A percentile compares a stretch with the other conserved stretches of the same genome.
These are phyloP conservation scores for Thamnidium elegans DNA, from an alignment of 192 early-diverging fungal species.

Conservation along the genomic window DNA sequence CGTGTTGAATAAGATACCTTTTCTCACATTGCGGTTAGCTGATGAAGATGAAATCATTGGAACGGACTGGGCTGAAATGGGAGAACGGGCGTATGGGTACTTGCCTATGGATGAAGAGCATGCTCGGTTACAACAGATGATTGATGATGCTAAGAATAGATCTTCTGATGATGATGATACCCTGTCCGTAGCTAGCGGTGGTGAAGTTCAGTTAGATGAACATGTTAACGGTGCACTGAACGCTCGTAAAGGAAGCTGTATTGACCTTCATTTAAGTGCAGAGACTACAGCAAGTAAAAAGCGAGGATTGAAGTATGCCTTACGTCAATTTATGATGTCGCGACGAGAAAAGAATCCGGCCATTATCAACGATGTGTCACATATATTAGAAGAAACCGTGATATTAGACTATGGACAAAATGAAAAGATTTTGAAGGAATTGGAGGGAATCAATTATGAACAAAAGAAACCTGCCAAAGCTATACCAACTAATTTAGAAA, in stretches of 20 bases:
- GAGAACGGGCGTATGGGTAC: conserved; percentile 67
- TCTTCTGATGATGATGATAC: neutral
- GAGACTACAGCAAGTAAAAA: neutral
- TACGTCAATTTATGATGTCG: conserved; percentile 6
- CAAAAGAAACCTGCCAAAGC: neutral
- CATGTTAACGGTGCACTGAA: neutral
- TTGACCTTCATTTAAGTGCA: neutral
- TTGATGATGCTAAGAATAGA: neutral
- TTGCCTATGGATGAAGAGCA: conserved; percentile 29
- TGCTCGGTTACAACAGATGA: neutral
- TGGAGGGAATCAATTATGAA: neutral
- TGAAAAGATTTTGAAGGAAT: neutral
- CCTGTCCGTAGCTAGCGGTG: neutral
- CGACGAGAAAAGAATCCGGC: neutral
- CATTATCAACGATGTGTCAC: conserved; percentile 29
- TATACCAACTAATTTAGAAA: no score
- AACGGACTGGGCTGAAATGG: conserved; percentile 82
- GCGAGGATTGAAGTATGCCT: neutral
- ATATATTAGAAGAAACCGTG: conserved; percentile 29
- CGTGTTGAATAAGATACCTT: conserved; percentile 72
- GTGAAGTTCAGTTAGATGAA: neutral
- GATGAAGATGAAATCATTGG: conserved; percentile 73
- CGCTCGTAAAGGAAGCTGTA: neutral
- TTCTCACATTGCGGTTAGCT: conserved; percentile 70
- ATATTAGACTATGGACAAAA: conserved; percentile 14